These are phyloP conservation scores for Pythium oligandrum DNA, from an alignment of 352 stramenopile species.

Conservation along the genomic window DNA sequence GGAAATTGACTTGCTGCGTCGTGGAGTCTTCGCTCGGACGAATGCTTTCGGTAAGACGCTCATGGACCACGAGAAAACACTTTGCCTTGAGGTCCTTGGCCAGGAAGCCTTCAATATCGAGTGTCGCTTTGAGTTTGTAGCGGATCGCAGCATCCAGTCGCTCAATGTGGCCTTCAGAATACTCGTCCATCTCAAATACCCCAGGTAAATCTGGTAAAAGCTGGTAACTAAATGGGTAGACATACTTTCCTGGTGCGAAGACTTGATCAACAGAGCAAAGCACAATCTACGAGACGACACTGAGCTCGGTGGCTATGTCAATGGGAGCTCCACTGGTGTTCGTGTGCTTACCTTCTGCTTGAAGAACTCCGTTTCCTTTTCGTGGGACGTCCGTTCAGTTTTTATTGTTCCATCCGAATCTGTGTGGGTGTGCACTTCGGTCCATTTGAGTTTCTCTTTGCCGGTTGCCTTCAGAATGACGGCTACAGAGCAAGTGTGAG, in stretches of 20 bases:
- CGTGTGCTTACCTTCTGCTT: slow-evolving; percentile 40
- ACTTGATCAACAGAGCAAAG: slow-evolving; percentile 15
- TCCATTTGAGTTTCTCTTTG: slow-evolving; percentile 64
- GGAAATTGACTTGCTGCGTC: slow-evolving; percentile 22
- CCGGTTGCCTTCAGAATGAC: slow-evolving; percentile 57
- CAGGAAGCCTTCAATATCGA: slow-evolving; percentile 27
- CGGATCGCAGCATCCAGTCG: slow-evolving; percentile 21
- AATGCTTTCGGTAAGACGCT: slow-evolving; percentile 19
- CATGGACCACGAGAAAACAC: slow-evolving; percentile 24
- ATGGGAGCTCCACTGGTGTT: no score
- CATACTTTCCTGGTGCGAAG: slow-evolving; percentile 24
- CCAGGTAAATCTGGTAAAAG: slow-evolving; percentile 26
- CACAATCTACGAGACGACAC: slow-evolving; percentile 16
- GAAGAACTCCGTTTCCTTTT: slow-evolving; percentile 55
- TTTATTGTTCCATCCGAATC: slow-evolving; percentile 28
- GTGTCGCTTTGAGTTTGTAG: slow-evolving; percentile 32
- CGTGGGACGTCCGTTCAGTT: slow-evolving; percentile 21
- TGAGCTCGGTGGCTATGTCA: no score
- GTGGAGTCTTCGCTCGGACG: slow-evolving; percentile 21
- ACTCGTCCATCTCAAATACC: slow-evolving; percentile 15
- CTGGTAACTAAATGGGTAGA: slow-evolving; percentile 36
- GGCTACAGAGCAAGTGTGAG: slow-evolving; percentile 19
- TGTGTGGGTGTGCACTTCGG: slow-evolving; percentile 24
- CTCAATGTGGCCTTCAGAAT: slow-evolving; percentile 7
- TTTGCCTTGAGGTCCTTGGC: slow-evolving; percentile 28